Conservation (phyloP, 75 land plant genomes). For the Cunninghamia lanceolata region DNA sequence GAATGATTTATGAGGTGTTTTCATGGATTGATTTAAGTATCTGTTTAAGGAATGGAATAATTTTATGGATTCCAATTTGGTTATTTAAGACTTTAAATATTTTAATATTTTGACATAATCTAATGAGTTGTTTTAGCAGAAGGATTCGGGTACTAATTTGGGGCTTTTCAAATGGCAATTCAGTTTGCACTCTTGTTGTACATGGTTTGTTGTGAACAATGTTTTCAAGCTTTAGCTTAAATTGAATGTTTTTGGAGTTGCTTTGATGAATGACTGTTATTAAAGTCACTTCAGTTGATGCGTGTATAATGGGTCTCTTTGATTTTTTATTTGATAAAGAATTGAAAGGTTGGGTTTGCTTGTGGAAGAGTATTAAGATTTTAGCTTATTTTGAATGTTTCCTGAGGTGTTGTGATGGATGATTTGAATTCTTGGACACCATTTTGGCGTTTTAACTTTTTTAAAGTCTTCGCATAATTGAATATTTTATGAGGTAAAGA, state of each 20-base stretch:
- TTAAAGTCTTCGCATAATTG: background rate
- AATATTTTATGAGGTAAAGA: background rate
- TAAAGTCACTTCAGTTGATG: background rate
- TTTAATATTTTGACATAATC: background rate
- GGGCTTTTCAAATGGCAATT: background rate
- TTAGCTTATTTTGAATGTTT: background rate
- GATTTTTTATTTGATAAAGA: background rate
- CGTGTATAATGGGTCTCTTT: background rate
- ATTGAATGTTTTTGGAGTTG: background rate
- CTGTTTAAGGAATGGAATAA: background rate
- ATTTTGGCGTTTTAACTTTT: background rate
- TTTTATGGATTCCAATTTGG: background rate
- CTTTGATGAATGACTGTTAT: background rate
- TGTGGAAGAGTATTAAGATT: background rate
- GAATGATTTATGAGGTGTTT: background rate
- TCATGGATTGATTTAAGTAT: background rate
- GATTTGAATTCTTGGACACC: background rate
- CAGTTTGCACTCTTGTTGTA: background rate
- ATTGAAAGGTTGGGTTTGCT: background rate
- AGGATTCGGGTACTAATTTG: background rate
- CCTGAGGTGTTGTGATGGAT: background rate
- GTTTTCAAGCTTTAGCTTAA: background rate
- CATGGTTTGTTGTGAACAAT: background rate
- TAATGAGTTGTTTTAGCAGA: background rate
- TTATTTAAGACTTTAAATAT: background rate